Conservation (phyloP, 306 rosid species). For the Pachyrhizus erosus region DNA sequence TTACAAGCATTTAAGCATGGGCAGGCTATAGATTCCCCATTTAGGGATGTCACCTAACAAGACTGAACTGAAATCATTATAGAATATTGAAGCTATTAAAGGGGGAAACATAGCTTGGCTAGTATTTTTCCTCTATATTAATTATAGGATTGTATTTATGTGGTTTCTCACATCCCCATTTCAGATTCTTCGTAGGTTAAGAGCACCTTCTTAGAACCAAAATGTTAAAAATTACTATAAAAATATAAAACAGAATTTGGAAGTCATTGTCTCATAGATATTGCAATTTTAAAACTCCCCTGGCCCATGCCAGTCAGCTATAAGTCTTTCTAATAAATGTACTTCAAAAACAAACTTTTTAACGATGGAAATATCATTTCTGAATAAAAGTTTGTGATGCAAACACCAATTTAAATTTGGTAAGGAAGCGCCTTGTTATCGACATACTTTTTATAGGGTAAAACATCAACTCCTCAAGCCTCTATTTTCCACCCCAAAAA, state of each 20-base stretch:
- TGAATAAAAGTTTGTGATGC: not conserved
- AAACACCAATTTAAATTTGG: constrained; percentile 30
- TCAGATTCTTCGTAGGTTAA: constrained; percentile 29
- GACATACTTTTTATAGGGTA: constrained; percentile 48
- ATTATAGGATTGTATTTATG: not conserved
- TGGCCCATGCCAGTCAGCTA: constrained; percentile 26
- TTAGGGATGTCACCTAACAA: not conserved
- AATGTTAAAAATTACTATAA: not conserved
- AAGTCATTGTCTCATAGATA: not conserved
- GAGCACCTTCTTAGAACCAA: not conserved
- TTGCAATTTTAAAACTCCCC: constrained; percentile 16
- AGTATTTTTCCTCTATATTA: not conserved
- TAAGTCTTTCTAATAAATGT: constrained; percentile 34
- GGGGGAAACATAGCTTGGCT: not conserved
- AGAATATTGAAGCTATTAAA: not conserved
- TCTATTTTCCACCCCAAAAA: constrained; percentile 21
- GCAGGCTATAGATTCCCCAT: constrained; percentile 2
- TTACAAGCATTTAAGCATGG: constrained; percentile 28
- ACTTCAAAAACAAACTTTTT: not conserved
- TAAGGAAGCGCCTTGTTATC: constrained; percentile 28
- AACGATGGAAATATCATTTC: constrained; percentile 40
- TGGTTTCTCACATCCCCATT: not conserved
- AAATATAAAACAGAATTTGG: not conserved
- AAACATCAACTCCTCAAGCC: constrained; percentile 34
- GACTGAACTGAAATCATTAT: not conserved